phyloP scores from a whole-genome alignment of 2,329 filamentous ascomycete species.

The Neofusicoccum umdonicola region DNA sequence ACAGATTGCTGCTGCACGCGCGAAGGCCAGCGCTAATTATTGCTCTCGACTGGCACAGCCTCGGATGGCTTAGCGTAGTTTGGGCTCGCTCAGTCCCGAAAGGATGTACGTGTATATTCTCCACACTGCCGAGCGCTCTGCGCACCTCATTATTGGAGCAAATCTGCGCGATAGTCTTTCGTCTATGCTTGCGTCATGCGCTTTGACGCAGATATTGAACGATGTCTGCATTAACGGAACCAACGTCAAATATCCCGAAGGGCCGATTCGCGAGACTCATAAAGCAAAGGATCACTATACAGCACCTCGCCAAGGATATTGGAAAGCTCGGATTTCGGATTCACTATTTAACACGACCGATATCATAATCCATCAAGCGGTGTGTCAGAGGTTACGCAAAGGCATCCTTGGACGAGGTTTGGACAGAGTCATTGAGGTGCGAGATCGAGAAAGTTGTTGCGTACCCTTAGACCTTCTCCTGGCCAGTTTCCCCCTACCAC shows the following conservation, averaged over 20 bases:
- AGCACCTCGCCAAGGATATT: not conserved
- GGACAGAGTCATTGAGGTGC: not conserved
- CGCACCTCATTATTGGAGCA: not conserved
- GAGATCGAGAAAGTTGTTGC: not conserved
- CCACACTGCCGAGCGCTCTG: too few relatives aligned
- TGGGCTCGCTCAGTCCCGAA: too few relatives aligned
- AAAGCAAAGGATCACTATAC: slow-evolving; percentile 2
- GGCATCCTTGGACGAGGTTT: not conserved
- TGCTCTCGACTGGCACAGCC: too few relatives aligned
- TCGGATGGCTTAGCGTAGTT: too few relatives aligned
- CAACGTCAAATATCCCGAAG: not conserved
- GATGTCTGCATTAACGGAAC: slow-evolving; percentile 1
- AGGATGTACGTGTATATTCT: too few relatives aligned
- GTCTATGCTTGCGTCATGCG: not conserved
- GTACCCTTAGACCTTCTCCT: not conserved
- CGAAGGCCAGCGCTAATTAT: too few relatives aligned
- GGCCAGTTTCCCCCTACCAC: not conserved
- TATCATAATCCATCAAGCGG: not conserved
- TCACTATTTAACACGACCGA: not conserved
- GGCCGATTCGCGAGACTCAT: not conserved
- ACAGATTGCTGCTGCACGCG: too few relatives aligned
- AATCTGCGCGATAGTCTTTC: not conserved
- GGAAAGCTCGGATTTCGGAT: not conserved
- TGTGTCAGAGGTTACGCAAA: slow-evolving; percentile 1
- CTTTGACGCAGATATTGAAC: not conserved